Evolutionary conservation across 73 alveolate genomes (phyloP).

Genomic region (Symbiodinium natans): DNA sequence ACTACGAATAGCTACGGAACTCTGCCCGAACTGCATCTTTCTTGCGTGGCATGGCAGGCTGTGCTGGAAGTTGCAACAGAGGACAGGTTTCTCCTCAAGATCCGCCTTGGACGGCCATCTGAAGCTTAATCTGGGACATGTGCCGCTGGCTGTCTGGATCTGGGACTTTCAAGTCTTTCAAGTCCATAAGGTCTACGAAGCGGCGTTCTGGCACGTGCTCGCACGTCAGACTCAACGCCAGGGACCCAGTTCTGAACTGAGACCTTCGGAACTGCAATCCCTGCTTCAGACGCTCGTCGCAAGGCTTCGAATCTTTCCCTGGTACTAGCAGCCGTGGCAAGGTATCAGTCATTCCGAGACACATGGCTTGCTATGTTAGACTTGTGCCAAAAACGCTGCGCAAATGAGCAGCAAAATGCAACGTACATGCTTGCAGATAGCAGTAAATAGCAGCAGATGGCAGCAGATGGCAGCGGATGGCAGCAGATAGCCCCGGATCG

Average conservation of each 20-base stretch:
- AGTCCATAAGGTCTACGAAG: not conserved
- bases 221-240: not conserved
- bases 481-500: too few relatives aligned
- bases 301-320: not conserved
- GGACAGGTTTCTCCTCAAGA: too few relatives aligned
- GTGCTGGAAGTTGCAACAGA: too few relatives aligned
- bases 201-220: not conserved
- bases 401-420: too few relatives aligned
- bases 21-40: not conserved
- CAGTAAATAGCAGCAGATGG: too few relatives aligned
- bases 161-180: not conserved
- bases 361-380: too few relatives aligned
- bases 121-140: not conserved
- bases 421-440: too few relatives aligned
- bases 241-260: not conserved
- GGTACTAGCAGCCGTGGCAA: not conserved
- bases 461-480: too few relatives aligned
- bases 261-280: not conserved
- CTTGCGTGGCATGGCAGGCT: too few relatives aligned
- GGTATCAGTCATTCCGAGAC: not conserved
- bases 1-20: not conserved
- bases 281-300: not conserved
- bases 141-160: conserved; percentile 9
- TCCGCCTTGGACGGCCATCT: not conserved
- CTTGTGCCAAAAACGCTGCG: too few relatives aligned